phyloP scores from a whole-genome alignment of 2,329 filamentous ascomycete genomes.

The Penicillium nordicum region DNA sequence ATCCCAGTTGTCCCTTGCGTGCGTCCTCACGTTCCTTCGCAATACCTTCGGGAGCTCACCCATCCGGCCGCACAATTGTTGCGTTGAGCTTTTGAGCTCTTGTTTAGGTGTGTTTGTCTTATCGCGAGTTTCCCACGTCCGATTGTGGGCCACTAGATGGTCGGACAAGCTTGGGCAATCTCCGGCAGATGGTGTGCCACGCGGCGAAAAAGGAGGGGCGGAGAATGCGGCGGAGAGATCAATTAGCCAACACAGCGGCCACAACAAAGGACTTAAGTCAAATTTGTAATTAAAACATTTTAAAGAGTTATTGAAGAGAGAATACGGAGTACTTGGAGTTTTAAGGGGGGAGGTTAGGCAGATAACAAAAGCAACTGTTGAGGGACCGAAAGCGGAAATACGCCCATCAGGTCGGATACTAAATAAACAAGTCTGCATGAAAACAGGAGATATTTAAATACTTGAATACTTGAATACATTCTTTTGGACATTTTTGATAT shows the following conservation, averaged over 20 bases:
- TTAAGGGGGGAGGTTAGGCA: not conserved
- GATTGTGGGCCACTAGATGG: conserved; percentile 13
- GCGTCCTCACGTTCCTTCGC: conserved; percentile 14
- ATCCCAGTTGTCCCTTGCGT: conserved; percentile 19
- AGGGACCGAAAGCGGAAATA: conserved; percentile 12
- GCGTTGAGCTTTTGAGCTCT: not conserved
- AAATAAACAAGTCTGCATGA: conserved; percentile 1
- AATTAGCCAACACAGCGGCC: conserved; percentile 4
- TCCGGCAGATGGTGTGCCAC: conserved; percentile 21
- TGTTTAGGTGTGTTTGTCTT: not conserved
- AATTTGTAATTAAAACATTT: not conserved
- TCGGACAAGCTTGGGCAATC: conserved; percentile 18
- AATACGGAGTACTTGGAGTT: not conserved
- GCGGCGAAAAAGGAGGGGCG: conserved; percentile 22
- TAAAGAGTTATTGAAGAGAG: not conserved
- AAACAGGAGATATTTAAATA: not conserved
- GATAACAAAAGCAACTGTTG: not conserved
- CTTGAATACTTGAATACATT: not conserved
- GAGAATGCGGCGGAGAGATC: conserved; percentile 12
- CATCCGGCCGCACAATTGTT: conserved; percentile 14
- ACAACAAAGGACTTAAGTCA: not conserved
- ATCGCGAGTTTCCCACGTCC: conserved; percentile 4
- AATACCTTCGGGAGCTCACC: conserved; percentile 13
- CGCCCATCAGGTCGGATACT: not conserved
- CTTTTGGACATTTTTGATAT: not conserved